A percentile compares a stretch with the other conserved stretches of the same genome.
Evolutionary conservation across 1,284 basidiomycete genomes (phyloP).

Genomic region (Cronartium quercuum): DNA sequence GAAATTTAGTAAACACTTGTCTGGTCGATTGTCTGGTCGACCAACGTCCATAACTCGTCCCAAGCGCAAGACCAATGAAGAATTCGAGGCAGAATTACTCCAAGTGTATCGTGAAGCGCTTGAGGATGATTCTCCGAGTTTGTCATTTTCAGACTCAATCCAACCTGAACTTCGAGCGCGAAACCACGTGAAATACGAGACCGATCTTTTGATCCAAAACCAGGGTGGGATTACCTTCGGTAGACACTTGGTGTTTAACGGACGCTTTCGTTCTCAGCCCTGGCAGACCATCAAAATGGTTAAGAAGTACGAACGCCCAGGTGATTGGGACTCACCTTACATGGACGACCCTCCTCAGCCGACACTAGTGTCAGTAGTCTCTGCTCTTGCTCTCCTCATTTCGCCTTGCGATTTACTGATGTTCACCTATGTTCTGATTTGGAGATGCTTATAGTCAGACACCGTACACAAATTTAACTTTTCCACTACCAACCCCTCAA

Average conservation of each 20-base stretch:
- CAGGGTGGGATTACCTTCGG: slow-evolving; percentile 21
- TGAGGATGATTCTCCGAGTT: background rate
- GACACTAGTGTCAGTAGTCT: slow-evolving; percentile 22
- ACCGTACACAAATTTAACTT: slow-evolving; percentile 21
- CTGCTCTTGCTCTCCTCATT: background rate
- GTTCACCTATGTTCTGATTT: background rate
- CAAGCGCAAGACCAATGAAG: background rate
- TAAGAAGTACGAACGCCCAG: slow-evolving; percentile 16
- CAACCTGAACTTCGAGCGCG: background rate
- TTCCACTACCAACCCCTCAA: slow-evolving; percentile 16
- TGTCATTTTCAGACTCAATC: background rate
- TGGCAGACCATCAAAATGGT: slow-evolving; percentile 32
- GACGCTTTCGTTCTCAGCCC: slow-evolving; percentile 10
- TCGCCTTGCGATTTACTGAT: background rate
- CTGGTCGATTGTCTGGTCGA: too few species aligned
- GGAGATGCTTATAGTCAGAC: slow-evolving; percentile 11
- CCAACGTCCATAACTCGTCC: background rate
- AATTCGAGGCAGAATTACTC: background rate
- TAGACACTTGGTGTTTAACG: slow-evolving; percentile 2
- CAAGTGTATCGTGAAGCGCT: background rate
- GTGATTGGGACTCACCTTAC: slow-evolving; percentile 9
- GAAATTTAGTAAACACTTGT: background rate
- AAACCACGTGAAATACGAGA: background rate
- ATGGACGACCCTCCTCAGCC: background rate
- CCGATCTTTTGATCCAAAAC: slow-evolving; percentile 28